Evolutionary conservation across 2,329 filamentous ascomycete species (phyloP).

Genomic region (Waltergamsia citrina): DNA sequence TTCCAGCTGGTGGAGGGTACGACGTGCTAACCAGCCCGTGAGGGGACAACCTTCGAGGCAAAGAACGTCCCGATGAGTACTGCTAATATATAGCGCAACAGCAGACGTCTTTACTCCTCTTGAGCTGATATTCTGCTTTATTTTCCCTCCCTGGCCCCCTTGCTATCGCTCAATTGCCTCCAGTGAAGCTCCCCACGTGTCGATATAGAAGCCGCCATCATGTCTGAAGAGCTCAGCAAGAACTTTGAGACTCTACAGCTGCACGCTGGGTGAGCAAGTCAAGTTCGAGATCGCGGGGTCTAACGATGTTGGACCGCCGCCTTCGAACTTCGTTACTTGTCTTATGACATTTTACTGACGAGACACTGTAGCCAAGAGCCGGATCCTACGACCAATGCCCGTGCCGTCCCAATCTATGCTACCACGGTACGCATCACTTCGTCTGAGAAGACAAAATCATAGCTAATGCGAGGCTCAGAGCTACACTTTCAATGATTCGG

Average conservation of each 20-base stretch:
- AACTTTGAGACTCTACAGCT: constrained; percentile 81
- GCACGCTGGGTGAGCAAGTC: constrained; percentile 62
- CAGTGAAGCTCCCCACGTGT: no score
- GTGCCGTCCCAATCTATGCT: constrained; percentile 93
- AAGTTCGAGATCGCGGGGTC: not conserved
- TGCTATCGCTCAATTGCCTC: no score
- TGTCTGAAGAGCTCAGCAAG: constrained; percentile 39
- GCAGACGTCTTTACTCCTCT: no score
- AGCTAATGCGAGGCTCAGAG: constrained; percentile 42
- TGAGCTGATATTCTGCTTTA: no score
- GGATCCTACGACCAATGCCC: constrained; percentile 73
- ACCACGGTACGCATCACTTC: constrained; percentile 54
- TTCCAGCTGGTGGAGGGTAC: no score
- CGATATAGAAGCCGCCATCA: constrained; percentile 9
- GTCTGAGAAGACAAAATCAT: not conserved
- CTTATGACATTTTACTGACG: not conserved
- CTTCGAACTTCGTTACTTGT: no score
- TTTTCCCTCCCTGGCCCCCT: no score
- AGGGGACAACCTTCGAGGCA: no score
- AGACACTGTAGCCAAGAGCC: constrained; percentile 55
- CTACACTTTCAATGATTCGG: constrained; percentile 90
- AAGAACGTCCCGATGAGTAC: no score
- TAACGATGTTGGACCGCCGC: not conserved
- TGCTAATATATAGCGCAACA: no score
- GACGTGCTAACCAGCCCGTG: no score